Base-by-base conservation (phyloP, 116 monocot genomes). In the Trichopus zeylanicus region DNA sequence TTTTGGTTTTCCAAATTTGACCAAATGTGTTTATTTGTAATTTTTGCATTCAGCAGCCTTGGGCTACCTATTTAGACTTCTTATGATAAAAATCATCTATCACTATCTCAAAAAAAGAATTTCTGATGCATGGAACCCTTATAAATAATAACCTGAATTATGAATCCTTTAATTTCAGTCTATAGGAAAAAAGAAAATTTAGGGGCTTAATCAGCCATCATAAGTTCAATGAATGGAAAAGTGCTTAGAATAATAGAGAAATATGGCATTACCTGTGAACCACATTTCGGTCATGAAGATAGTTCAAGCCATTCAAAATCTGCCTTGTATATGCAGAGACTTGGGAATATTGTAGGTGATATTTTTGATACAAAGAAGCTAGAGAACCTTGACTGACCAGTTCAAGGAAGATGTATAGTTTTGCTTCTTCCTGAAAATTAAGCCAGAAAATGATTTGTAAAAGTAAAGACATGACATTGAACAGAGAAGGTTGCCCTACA, bases 311-410 rank as follows among this genome's bases (percentile, higher is more conserved):
- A 63, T 78, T 70, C 26, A 97, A 78, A 68, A 97, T 97, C 55
- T 97, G 97, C 60, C 87, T 73, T 58, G 97, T 91, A 61, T 91
- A 91, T 49, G 69, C 70, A 62, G 97, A 90, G 26, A 85, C 97
- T 71, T 87, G 87, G 23, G 79, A 63, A 60, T 91, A 81, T 66
- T 37, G 81, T 58, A 97, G 73, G 60, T 64, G 55, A 73, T 87
- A 91, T 54, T 81, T 91, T 56, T 73, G 79, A 70, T 97, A 97
- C 5, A 87, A 55, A 61, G 72, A 80, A 33, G 84, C 79, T 49
- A 97, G 68, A 31, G 97, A 97, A 55, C 97, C 97, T 87, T 97
- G 80, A 24, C 91, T 87, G n/a, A 91, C 81, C 58, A 97, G 91
- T 64, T 97, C 97, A 56, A 97, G 56, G 69, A 91, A 91, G 59